Percentiles rank a stretch among this genome's conserved stretches.
Evolutionary conservation across 345 rosid genomes (phyloP).

Genomic region (Salix arbutifolia): DNA sequence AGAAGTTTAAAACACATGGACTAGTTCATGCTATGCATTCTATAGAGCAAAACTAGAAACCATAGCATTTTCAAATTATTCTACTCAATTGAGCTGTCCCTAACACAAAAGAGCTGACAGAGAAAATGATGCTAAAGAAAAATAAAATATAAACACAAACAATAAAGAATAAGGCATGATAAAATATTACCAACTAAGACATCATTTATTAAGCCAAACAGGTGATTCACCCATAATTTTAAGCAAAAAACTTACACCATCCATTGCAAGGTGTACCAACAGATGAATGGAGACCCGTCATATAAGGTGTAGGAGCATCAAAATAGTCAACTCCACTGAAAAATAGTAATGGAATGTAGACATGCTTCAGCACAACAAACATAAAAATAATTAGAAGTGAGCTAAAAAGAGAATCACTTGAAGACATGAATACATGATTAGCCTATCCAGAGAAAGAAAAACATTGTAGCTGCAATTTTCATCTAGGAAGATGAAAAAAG

Average conservation of each 20-base stretch:
- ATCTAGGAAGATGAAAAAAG: not conserved
- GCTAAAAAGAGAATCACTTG: no score
- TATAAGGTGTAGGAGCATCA: slow-evolving; percentile 98
- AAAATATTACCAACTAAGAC: no score
- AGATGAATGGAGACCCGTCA: slow-evolving; percentile 98
- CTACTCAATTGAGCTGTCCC: no score
- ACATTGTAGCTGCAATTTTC: not conserved
- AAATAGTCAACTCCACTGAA: slow-evolving; percentile 99
- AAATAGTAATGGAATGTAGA: slow-evolving; percentile 98
- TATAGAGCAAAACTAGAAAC: no score
- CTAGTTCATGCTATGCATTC: no score
- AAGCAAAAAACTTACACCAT: slow-evolving; percentile 71
- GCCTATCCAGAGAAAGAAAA: not conserved
- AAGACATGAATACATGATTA: slow-evolving; percentile 16
- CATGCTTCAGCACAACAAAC: slow-evolving; percentile 89
- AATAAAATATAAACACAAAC: no score
- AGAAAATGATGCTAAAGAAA: no score
- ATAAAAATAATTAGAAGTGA: no score
- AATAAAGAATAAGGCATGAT: no score
- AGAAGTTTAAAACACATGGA: no score
- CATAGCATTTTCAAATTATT: no score
- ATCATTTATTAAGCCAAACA: not conserved
- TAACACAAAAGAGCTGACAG: no score
- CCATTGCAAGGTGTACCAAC: slow-evolving; percentile 90
- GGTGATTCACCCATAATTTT: not conserved